phyloP scores from a whole-genome alignment of 192 early-diverging fungal species.

The Podila epigama region DNA sequence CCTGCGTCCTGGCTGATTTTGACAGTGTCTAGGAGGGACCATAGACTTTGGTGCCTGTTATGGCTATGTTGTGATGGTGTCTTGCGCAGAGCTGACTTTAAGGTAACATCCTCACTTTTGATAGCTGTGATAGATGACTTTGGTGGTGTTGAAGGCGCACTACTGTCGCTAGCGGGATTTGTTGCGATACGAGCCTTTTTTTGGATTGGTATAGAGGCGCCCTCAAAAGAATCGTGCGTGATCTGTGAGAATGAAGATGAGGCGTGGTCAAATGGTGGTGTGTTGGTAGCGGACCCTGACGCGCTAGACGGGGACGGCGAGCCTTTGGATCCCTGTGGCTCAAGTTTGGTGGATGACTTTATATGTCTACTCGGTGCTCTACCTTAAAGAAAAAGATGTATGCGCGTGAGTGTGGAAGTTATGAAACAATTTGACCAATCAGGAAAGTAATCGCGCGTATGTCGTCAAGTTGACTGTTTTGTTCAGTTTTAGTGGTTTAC shows the following conservation, averaged over 20 bases:
- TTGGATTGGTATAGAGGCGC: slow-evolving; percentile 2
- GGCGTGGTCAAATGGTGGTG: slow-evolving; percentile 4
- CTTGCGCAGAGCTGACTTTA: slow-evolving; percentile 29
- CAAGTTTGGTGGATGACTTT: slow-evolving; percentile 32
- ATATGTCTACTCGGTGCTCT: slow-evolving; percentile 20
- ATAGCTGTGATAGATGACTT: neutral
- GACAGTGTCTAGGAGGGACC: slow-evolving; percentile 17
- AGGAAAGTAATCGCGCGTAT: no score
- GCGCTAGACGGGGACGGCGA: slow-evolving; percentile 2
- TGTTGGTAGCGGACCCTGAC: slow-evolving; percentile 2
- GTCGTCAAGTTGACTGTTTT: neutral
- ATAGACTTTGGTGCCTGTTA: slow-evolving; percentile 7
- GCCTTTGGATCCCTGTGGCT: slow-evolving; percentile 7
- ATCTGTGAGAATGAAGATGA: slow-evolving; percentile 7
- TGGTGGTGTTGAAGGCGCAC: slow-evolving; percentile 41
- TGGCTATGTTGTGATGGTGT: slow-evolving; percentile 14
- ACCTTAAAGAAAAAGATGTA: neutral
- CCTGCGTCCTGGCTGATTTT: slow-evolving; percentile 26
- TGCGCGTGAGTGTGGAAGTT: no score
- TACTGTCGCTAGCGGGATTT: slow-evolving; percentile 13
- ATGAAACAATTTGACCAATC: no score
- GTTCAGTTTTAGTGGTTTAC: neutral
- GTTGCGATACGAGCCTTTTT: slow-evolving; percentile 30
- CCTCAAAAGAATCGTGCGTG: slow-evolving; percentile 14
- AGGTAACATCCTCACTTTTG: slow-evolving; percentile 26